phyloP scores from a whole-genome alignment of 2,329 filamentous ascomycete genomes.

The Coniochaeta ligniaria region DNA sequence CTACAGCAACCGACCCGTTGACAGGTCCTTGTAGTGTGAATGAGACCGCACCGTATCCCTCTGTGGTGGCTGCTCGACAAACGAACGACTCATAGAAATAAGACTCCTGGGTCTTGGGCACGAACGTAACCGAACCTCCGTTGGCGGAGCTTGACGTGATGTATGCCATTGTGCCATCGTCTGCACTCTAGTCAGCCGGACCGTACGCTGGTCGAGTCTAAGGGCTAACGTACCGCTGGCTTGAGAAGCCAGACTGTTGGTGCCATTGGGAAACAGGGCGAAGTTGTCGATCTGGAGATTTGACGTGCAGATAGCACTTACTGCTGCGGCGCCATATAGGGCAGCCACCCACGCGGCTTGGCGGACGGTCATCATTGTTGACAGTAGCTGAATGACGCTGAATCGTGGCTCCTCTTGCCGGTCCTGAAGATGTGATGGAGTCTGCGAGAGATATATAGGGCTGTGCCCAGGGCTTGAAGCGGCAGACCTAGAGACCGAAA shows the following conservation, averaged over 20 bases:
- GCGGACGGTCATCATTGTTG: not conserved
- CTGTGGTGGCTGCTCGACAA: conserved; percentile 35
- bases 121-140: conserved; percentile 39
- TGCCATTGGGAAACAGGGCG: not conserved
- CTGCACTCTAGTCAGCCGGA: conserved; percentile 20
- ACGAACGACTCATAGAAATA: conserved; percentile 49
- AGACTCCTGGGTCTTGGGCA: conserved; percentile 31
- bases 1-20: conserved; percentile 30
- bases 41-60: conserved; percentile 38
- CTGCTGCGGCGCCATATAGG: conserved; percentile 1
- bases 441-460: not conserved
- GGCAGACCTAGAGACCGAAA: not conserved
- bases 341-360: not conserved
- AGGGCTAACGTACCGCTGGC: not conserved
- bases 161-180: conserved; percentile 32
- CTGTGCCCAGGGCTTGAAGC: not conserved
- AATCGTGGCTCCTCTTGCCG: not conserved
- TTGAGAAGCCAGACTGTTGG: not conserved
- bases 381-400: not conserved
- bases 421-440: not conserved
- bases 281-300: conserved; percentile 2
- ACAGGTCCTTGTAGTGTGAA: conserved; percentile 39
- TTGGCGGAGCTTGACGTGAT: conserved; percentile 28
- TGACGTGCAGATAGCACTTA: not conserved
- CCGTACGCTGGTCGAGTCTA: not conserved